A percentile compares a stretch with the other conserved stretches of the same genome.
Evolutionary conservation across 2,329 filamentous ascomycete species (phyloP).

Genomic region (Apiospora rasikravindrae): DNA sequence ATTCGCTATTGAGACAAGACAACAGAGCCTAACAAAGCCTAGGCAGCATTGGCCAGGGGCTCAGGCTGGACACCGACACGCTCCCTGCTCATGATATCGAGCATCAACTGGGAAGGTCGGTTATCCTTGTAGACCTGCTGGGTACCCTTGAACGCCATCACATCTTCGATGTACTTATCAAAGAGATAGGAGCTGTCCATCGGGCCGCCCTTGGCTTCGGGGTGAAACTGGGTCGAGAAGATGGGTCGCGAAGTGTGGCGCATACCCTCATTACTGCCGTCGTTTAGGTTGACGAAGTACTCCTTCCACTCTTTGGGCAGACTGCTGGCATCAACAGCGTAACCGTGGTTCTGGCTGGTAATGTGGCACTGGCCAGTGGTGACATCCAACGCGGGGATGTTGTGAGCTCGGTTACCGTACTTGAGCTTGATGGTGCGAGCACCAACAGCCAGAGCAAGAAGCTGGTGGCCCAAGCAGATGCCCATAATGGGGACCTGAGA

Average conservation of each 20-base stretch:
- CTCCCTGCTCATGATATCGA: conserved; percentile 92
- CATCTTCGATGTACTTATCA: conserved; percentile 92
- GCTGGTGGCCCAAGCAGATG: conserved; percentile 96
- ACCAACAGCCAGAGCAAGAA: conserved; percentile 87
- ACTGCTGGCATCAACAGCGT: conserved; percentile 86
- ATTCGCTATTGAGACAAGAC: conserved; percentile 12
- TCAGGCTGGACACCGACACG: conserved; percentile 85
- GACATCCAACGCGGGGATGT: conserved; percentile 93
- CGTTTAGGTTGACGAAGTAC: conserved; percentile 98
- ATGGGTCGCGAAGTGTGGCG: conserved; percentile 96
- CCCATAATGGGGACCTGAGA: conserved; percentile 95
- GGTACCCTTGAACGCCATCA: conserved; percentile 85
- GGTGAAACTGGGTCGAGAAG: conserved; percentile 98
- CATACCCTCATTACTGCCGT: conserved; percentile 96
- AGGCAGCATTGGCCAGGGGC: conserved; percentile 59
- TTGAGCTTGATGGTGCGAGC: conserved; percentile 96
- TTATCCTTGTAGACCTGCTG: conserved; percentile 83
- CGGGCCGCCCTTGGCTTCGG: conserved; percentile 95
- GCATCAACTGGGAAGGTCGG: conserved; percentile 83
- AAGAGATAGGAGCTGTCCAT: conserved; percentile 96
- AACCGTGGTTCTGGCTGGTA: conserved; percentile 97
- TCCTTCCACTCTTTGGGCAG: conserved; percentile 90
- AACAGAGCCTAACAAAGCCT: conserved; percentile 21
- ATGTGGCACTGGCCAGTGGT: conserved; percentile 98
- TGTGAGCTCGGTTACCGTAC: conserved; percentile 98